Base-by-base conservation (phyloP, 2,329 filamentous ascomycete genomes). In the Nakataea oryzae region DNA sequence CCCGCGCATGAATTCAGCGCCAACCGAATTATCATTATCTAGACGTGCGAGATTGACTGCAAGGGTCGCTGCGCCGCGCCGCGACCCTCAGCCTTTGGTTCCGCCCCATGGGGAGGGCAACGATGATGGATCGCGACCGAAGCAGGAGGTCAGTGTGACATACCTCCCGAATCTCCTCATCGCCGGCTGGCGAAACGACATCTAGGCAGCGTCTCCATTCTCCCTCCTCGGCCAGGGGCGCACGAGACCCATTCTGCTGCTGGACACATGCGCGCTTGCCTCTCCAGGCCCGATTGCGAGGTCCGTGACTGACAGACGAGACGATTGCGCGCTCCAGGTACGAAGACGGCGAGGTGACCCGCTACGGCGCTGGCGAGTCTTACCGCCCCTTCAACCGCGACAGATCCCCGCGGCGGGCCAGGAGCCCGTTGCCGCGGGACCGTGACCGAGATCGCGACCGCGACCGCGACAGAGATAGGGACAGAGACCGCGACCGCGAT, bases 321-420 rank as follows among this genome's bases (percentile, higher is more conserved):
- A 17, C 21, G 41, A n/a, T 17, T 47, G 7, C 41, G n/a, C n/a
- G n/a, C 41, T 50, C 28, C 63, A 85, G 82, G 70, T 86, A 83
- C 67, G 82, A 86, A 65, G 83, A 86, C 66, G 83, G 83, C 57
- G 83, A 86, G 73, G 83, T 86, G 61, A 81, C 84, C 65, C 77
- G 83, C 68, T 86, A 85, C 70, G 83, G 83, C 60, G 83, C 83
- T 14, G 83, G 83, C 63, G 83, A 86, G 72, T 85, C 82, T 50
- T 86, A 84, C 76, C 76, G 83, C 63, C 83, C 83, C 13, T 85
- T 81, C 63, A 83, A 83, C 61, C 68, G 68, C n/a, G 68, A 72
- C 56, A 66, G 69, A 62, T 81, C 79, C 30, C 78, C 79, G 11
- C 74, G 76, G 55, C 62, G 70, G 69, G 66, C 70, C 8, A 68